Evolutionary conservation across 2,329 filamentous ascomycete species (phyloP).

Genomic region (Amauroascus verrucosus): DNA sequence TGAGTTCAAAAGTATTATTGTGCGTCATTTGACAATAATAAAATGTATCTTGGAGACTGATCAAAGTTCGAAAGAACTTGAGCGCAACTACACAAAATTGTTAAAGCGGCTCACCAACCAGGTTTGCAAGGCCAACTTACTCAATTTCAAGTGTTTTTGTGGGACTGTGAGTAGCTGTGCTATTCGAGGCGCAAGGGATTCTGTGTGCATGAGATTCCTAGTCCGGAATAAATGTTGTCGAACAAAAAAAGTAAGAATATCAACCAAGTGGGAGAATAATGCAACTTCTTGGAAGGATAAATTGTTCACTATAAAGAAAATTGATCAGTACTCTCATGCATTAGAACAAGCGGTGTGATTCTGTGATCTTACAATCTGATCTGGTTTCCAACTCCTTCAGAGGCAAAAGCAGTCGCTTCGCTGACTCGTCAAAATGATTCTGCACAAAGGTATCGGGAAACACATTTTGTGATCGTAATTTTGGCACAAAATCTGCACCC

Average conservation of each 20-base stretch:
- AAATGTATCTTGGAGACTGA: constrained; percentile 80
- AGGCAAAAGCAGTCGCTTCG: constrained; percentile 74
- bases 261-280: constrained; percentile 82
- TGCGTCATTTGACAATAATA: constrained; percentile 78
- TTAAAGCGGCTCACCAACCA: constrained; percentile 2
- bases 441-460: constrained; percentile 79
- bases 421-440: constrained; percentile 81
- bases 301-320: constrained; percentile 46
- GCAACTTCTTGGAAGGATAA: constrained; percentile 76
- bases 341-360: not conserved
- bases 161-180: constrained; percentile 70
- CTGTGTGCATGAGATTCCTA: constrained; percentile 74
- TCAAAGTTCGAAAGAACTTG: constrained; percentile 83
- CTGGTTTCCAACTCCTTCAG: constrained; percentile 67
- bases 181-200: constrained; percentile 68
- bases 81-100: constrained; percentile 55
- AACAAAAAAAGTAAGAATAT: constrained; percentile 89
- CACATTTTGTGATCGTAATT: constrained; percentile 54
- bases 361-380: constrained; percentile 38
- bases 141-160: constrained; percentile 86
- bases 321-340: constrained; percentile 12
- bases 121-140: constrained; percentile 36
- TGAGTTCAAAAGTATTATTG: constrained; percentile 69
- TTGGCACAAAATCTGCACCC: constrained; percentile 58
- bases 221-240: constrained; percentile 77